Evolutionary conservation across 1,284 basidiomycete species (phyloP), one percentile per base, ranked within the genome.

Genomic region (Trametes polyzona): DNA sequence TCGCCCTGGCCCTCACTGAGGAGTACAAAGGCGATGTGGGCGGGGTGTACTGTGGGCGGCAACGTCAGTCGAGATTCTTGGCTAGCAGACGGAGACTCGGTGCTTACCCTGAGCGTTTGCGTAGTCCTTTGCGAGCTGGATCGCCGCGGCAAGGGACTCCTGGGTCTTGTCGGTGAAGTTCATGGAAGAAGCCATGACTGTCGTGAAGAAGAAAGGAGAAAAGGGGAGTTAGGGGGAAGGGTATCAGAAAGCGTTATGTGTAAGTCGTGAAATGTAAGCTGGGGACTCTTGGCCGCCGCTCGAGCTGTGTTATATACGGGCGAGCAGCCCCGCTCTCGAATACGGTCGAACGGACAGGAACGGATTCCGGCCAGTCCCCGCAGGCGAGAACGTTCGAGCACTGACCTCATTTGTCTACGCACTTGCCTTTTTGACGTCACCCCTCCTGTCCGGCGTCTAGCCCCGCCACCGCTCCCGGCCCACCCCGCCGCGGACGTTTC

Each of bases 81-180:
- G n/a, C n/a, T n/a, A n/a, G 29, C 17, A 12, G 9, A 8, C 1
- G n/a, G 14, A 39, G 5, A 57, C 44, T 21, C 1, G 4, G 9
- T n/a, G 67, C 69, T 58, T 71, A 86, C 87, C 81, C 80, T 93
- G 90, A 1, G 86, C 84, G 68, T 95, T 87, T 10, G 88, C 80
- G 70, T 93, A 85, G 71, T 95, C 92, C 70, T 86, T 92, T 30
- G 93, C 91, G 40, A 92, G 81, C 69, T 93, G 91, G 49, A 93
- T 72, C 1, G 92, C 87, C 42, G 83, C 81, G 41, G 80, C 72
- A 52, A 95, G 67, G 23, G 87, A 80, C 63, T 84, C 77, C 67
- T 86, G 81, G 8, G 92, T 83, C 69, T 88, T 90, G 71, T 95
- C 90, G 16, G 93, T 95, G 67, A 93, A 90, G 55, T 94, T 86